Conservation (phyloP, 2,329 filamentous ascomycete species). For the Fusarium abutilonis region DNA sequence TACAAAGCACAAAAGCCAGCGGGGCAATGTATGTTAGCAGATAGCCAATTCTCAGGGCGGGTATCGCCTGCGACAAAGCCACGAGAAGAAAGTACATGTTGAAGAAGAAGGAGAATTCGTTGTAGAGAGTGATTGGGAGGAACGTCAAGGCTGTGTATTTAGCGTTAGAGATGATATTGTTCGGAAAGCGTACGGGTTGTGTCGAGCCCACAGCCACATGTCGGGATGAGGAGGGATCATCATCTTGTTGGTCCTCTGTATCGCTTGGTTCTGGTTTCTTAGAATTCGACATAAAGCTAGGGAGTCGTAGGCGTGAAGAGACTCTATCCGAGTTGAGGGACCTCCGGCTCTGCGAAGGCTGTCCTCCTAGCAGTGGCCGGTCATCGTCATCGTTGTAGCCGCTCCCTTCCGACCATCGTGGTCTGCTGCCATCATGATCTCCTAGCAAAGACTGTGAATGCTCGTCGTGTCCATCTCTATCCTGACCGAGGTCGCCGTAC, state of each 20-base stretch:
- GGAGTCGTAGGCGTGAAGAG: slow-evolving; percentile 68
- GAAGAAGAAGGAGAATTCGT: slow-evolving; percentile 99
- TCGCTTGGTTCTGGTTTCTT: slow-evolving; percentile 52
- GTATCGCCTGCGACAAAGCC: slow-evolving; percentile 91
- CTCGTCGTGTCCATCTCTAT: slow-evolving; percentile 67
- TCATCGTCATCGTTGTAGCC: slow-evolving; percentile 75
- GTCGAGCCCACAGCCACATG: slow-evolving; percentile 78
- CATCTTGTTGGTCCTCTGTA: slow-evolving; percentile 61
- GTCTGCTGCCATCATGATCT: slow-evolving; percentile 64
- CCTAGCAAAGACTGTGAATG: slow-evolving; percentile 75
- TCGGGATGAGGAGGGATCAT: slow-evolving; percentile 76
- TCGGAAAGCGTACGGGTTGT: slow-evolving; percentile 81
- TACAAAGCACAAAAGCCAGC: slow-evolving; percentile 87
- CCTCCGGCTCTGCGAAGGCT: slow-evolving; percentile 42
- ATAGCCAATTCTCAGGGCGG: slow-evolving; percentile 89
- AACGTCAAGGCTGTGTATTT: slow-evolving; percentile 98
- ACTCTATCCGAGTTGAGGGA: slow-evolving; percentile 46
- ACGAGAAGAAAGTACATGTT: slow-evolving; percentile 99
- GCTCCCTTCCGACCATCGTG: slow-evolving; percentile 69
- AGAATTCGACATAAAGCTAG: slow-evolving; percentile 69
- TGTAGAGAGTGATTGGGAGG: slow-evolving; percentile 92
- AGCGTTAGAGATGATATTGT: slow-evolving; percentile 93
- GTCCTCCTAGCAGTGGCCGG: slow-evolving; percentile 72
- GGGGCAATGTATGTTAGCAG: slow-evolving; percentile 94
- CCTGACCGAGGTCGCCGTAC: slow-evolving; percentile 69